Evolutionary conservation across 2,329 filamentous ascomycete species (phyloP), one percentile per base, ranked within the genome.

Genomic region (Podosphaera xanthii): DNA sequence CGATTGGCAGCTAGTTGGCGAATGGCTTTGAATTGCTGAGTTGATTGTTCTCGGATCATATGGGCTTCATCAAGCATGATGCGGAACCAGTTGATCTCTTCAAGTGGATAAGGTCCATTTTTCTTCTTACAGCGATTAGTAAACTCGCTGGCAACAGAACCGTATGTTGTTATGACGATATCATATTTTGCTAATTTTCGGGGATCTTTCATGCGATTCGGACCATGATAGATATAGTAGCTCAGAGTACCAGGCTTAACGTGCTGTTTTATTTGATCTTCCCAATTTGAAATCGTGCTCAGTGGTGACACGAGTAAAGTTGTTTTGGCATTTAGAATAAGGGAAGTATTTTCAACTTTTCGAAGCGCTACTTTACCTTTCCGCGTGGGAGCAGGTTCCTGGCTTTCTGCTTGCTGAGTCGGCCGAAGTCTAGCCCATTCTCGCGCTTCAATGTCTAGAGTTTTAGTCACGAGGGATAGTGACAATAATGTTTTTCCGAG

Each of bases 21-120:
- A 30, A 92, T 87, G 2, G 87, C 87, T 69, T 90, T 88, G 59
- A 89, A 94, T 64, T 91, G 85, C 48, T 86, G 75, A 0, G 89
- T 91, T 2, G 76, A 79, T 62, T 87, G 84, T 65, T 94, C 91
- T 34, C 92, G 86, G 63, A 98, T 97, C 71, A 86, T 86, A 69
- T 98, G 92, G 0, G 90, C 92, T 71, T 98, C 91, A 63, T 97
- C 91, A 0, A 97, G 77, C 0, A 96, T 88, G 59, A 97, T 86
- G 30, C 91, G 84, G 69, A 95, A 96, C 86, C 90, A 94, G 61
- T 88, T 87, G 61, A 94, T 80, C 64, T 85, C 82, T 59, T 84
- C 80, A 44, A 96, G 72, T 0, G 89, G 86, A 63, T 76, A 81
- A 5, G 71, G 63, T 1, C 79, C 81, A 12, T 74, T 72, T 66